Percentiles rank a stretch among this genome's conserved stretches.
Conservation (phyloP, 371 early-diverging fungal species). For the Cokeromyces recurvatus region DNA sequence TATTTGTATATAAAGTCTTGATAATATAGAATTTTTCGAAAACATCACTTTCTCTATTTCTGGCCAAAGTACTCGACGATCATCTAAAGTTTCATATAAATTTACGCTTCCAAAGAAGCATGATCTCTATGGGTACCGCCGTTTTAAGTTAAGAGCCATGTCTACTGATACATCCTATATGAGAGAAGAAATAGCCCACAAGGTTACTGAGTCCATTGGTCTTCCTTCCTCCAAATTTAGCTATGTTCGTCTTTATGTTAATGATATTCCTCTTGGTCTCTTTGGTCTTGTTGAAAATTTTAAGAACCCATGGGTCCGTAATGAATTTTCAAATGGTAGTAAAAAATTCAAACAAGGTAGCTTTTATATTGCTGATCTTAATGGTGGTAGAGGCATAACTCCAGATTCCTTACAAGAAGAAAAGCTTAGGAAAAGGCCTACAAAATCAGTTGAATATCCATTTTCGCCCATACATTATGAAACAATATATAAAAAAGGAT, state of each 20-base stretch:
- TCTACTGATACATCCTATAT: slow-evolving; percentile 43
- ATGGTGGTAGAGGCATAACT: slow-evolving; percentile 12
- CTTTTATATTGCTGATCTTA: slow-evolving; percentile 13
- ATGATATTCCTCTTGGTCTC: slow-evolving; percentile 27
- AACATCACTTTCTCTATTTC: slow-evolving; percentile 13
- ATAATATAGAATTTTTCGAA: slow-evolving; percentile 1
- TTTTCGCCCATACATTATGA: too few relatives aligned
- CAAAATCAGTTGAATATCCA: background rate
- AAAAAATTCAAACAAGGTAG: slow-evolving; percentile 19
- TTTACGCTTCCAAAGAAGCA: slow-evolving; percentile 20
- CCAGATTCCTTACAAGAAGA: too few relatives aligned
- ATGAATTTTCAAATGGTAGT: slow-evolving; percentile 21
- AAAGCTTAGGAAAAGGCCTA: too few relatives aligned
- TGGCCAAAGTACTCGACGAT: slow-evolving; percentile 21
- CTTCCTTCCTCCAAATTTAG: slow-evolving; percentile 33
- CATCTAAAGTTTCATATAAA: slow-evolving; percentile 21
- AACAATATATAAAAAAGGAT: too few relatives aligned
- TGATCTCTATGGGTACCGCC: slow-evolving; percentile 22
- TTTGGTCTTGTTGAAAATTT: slow-evolving; percentile 29
- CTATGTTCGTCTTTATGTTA: slow-evolving; percentile 27
- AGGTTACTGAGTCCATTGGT: slow-evolving; percentile 35
- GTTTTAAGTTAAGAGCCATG: slow-evolving; percentile 30
- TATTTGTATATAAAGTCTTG: slow-evolving; percentile 12
- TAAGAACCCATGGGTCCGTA: slow-evolving; percentile 29
- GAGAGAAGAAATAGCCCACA: slow-evolving; percentile 45